Conservation (phyloP, 495 filamentous ascomycete species). For the Aspergillus funiculosus region DNA sequence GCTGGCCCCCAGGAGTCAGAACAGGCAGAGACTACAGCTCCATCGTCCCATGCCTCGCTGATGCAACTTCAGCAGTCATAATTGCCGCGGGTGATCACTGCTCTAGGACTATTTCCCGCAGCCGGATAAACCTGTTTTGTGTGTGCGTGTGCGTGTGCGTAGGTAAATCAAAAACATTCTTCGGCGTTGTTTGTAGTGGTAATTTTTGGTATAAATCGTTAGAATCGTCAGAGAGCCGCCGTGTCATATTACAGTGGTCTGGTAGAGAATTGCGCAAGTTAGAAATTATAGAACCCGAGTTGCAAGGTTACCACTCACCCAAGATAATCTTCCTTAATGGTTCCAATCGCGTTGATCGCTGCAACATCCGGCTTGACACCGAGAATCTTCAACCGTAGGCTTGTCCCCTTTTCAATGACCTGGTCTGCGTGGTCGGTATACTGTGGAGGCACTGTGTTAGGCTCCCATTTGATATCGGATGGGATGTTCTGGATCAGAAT, state of each 20-base stretch:
- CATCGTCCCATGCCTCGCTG: too few relatives aligned
- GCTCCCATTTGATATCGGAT: constrained; percentile 85
- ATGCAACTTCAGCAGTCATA: too few relatives aligned
- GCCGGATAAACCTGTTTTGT: background rate
- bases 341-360: constrained; percentile 92
- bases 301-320: constrained; percentile 33
- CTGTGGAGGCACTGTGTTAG: constrained; percentile 79
- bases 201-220: constrained; percentile 11
- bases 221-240: constrained; percentile 1
- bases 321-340: constrained; percentile 79
- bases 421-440: constrained; percentile 84
- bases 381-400: constrained; percentile 87
- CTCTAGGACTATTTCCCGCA: background rate
- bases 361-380: constrained; percentile 88
- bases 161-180: background rate
- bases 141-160: too few relatives aligned
- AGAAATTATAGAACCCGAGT: background rate
- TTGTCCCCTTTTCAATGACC: constrained; percentile 88
- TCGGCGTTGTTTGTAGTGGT: constrained; percentile 3
- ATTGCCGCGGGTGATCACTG: background rate
- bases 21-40: too few relatives aligned
- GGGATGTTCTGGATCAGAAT: constrained; percentile 70
- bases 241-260: constrained; percentile 32
- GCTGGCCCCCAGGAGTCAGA: too few relatives aligned
- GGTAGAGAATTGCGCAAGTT: constrained; percentile 4